Base-by-base conservation (phyloP, 495 filamentous ascomycete species). In the Gamarada debralockiae region DNA sequence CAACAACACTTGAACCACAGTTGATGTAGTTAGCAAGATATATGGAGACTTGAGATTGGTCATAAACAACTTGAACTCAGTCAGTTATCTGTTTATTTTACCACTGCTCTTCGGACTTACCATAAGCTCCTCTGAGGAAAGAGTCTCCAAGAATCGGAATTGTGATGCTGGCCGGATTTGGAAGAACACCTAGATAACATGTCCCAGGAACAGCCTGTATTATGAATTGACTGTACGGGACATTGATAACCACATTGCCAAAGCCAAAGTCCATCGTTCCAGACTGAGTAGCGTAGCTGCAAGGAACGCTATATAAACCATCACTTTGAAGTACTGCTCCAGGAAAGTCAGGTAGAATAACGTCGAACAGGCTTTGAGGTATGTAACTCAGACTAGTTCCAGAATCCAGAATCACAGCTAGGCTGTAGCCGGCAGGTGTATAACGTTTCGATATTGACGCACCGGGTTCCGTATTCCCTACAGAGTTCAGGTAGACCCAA, bases 101-200 rank as follows among this genome's bases (percentile, higher is more conserved):
- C 31, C 31, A 34, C 31, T 34, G 31, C 31, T 8, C n/a, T 17
- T 31, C 24, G 15, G 3, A 40, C 15, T 56, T 18, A 65, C 61
- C 59, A 48, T 89, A 90, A 1, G 85, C 84, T 43, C 77, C 83
- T 60, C 87, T 77, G 17, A 92, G 65, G 68, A 90, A 90, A 0
- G 86, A 87, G 63, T 90, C 87, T 12, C 87, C 87, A 34, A 92
- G 67, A 14, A 89, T 78, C 45, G 70, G 53, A 7, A 75, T 72
- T 48, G 70, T 74, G 31, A 71, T 47, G 41, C 70, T 73, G 1
- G 79, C 68, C 4, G 78, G 70, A n/a, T n/a, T n/a, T n/a, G n/a
- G n/a, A 59, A 87, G 77, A 24, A 81, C 83, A 43, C 83, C 79
- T 14, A 76, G 55, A 54, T 77, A 81, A 20, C 73, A 71, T 1